Base-by-base conservation (phyloP, 2,329 filamentous ascomycete genomes). In the Xylariaceae sp. region DNA sequence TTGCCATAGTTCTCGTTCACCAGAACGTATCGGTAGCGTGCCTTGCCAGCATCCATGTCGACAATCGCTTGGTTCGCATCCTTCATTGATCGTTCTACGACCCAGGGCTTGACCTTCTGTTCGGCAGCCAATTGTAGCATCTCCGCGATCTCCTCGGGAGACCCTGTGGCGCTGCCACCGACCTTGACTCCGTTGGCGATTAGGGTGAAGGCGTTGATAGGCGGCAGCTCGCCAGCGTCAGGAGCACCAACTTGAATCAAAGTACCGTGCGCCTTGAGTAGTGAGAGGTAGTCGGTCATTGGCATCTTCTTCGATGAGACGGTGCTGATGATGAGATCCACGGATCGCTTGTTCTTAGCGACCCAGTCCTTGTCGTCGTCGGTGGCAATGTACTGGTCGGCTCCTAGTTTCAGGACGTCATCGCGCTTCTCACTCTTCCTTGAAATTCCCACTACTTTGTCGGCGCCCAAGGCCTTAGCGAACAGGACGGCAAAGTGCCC, bases 401-500 rank as follows among this genome's bases (percentile, higher is more conserved):
- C 79, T 9, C 79, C 79, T 60, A 83, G 70, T 45, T 73, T 71
- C 39, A 71, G 53, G 1, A 73, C 77, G 51, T 83, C 79, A 0
- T 65, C 68, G 40, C 66, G 69, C 67, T 83, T 83, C 38, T 60
- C 59, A 4, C 59, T 61, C 4, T 65, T 70, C 19, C 79, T 70
- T 8, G 76, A 81, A 51, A 83, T 79, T 11, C 71, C 78, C 7
- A 81, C 71, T 4, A 83, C 74, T 35, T 72, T 71, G 41, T 83
- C 77, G 15, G 77, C 78, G 12, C 77, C 79, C 9, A 88, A 63
- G 1, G 84, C 83, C 60, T 79, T 82, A 1, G 85, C 84, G 55
- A 79, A 85, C 34, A 85, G 63, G 11, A 88, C 63, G 2, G 76
- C 85, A 48, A 87, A 81, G 61, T 88, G 83, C 0, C 83, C 83